Conservation (phyloP, 164 flowering plant species). For the Piper longum region DNA sequence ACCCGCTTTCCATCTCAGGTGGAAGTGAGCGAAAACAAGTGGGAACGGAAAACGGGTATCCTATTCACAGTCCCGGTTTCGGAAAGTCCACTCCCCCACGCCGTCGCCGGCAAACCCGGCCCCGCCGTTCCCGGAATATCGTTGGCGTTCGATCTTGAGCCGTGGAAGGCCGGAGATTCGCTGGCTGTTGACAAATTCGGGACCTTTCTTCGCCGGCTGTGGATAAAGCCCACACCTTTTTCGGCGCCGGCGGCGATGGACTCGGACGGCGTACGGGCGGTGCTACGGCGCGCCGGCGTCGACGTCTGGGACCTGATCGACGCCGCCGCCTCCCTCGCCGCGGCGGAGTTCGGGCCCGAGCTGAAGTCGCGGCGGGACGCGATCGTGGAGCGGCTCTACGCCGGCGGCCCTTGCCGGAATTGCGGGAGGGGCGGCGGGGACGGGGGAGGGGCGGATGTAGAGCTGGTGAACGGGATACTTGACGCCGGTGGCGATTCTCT, state of each 20-base stretch:
- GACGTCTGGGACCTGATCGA: slow-evolving; percentile 78
- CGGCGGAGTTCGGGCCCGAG: slow-evolving; percentile 42
- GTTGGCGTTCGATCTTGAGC: background rate
- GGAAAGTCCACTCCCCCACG: background rate
- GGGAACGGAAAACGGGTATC: background rate
- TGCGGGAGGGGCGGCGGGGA: slow-evolving; percentile 17
- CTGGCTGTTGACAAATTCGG: background rate
- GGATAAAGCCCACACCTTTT: background rate
- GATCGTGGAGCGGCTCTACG: slow-evolving; percentile 58
- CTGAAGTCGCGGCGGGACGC: slow-evolving; percentile 59
- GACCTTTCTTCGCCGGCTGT: background rate
- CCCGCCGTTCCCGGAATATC: background rate
- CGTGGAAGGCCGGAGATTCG: background rate
- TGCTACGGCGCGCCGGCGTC: slow-evolving; percentile 43
- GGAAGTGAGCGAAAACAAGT: too few species aligned
- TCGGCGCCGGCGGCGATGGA: slow-evolving; percentile 34
- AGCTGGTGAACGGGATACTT: background rate
- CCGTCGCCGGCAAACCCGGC: background rate
- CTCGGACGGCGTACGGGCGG: slow-evolving; percentile 54
- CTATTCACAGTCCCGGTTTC: background rate
- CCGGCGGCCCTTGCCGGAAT: slow-evolving; percentile 23
- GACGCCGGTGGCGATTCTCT: slow-evolving; percentile 15
- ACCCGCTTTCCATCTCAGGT: too few species aligned
- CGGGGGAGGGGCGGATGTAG: background rate
- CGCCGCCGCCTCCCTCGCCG: slow-evolving; percentile 68